Evolutionary conservation across 805 yeast species (phyloP).

Genomic region (Lipomyces mesembrius): DNA sequence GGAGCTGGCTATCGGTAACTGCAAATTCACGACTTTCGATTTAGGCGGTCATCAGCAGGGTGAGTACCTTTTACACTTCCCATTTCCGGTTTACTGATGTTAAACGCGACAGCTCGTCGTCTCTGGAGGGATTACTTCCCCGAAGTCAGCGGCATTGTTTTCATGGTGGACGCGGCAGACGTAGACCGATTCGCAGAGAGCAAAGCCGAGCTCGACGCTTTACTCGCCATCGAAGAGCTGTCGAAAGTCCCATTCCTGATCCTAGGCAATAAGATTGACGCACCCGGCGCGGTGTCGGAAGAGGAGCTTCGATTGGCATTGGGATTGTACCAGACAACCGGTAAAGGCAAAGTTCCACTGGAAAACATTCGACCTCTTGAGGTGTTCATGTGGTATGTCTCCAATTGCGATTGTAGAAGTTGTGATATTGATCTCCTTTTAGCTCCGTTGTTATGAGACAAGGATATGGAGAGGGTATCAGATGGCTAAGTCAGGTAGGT

Average conservation of each 20-base stretch:
- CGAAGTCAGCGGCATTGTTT: constrained; percentile 97
- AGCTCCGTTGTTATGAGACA: constrained; percentile 94
- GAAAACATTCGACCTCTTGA: constrained; percentile 88
- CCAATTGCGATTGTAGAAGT: not conserved
- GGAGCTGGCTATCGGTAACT: constrained; percentile 94
- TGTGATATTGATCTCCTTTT: not conserved
- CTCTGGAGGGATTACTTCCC: constrained; percentile 99
- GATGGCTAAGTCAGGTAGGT: constrained; percentile 84
- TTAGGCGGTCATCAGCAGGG: constrained; percentile 95
- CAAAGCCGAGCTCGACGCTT: constrained; percentile 89
- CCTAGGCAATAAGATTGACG: constrained; percentile 95
- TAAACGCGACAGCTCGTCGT: constrained; percentile 70
- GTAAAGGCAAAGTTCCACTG: constrained; percentile 74
- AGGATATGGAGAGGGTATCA: constrained; percentile 98
- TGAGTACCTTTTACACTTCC: constrained; percentile 7
- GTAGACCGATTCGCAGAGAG: constrained; percentile 94
- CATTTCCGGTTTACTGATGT: too few relatives aligned
- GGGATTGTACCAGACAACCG: constrained; percentile 87
- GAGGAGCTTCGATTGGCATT: constrained; percentile 89
- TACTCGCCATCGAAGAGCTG: constrained; percentile 91
- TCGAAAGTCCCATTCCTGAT: constrained; percentile 87
- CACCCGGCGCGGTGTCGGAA: constrained; percentile 92
- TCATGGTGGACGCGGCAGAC: constrained; percentile 95
- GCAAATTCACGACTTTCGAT: constrained; percentile 96
- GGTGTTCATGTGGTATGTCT: constrained; percentile 76